A percentile compares a stretch with the other conserved stretches of the same genome.
Conservation (phyloP, 2,329 filamentous ascomycete genomes). For the Phoma sp. region DNA sequence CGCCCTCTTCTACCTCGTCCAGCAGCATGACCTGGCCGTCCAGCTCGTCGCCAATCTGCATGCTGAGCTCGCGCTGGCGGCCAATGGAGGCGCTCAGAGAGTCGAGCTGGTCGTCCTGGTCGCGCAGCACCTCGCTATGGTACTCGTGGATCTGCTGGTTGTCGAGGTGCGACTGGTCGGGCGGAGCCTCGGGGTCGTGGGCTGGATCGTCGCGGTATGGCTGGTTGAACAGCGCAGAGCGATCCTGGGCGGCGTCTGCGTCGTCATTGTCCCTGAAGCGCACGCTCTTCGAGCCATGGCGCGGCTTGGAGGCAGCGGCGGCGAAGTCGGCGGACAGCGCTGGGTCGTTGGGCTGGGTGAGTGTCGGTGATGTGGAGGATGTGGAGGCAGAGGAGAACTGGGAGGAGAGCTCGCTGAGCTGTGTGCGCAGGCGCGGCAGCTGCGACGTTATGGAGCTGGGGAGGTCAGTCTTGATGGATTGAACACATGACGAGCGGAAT, state of each 20-base stretch:
- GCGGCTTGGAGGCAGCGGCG: conserved; percentile 46
- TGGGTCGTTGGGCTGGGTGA: conserved; percentile 54
- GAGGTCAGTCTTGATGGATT: not conserved
- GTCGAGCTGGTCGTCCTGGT: conserved; percentile 95
- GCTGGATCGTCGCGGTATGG: conserved; percentile 74
- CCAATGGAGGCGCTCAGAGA: conserved; percentile 82
- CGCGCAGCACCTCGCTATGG: conserved; percentile 78
- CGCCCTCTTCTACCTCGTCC: conserved; percentile 83
- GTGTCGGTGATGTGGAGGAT: conserved; percentile 44
- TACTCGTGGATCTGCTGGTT: conserved; percentile 89
- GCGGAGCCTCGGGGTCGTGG: conserved; percentile 44
- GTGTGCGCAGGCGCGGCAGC: conserved; percentile 70
- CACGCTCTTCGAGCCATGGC: conserved; percentile 70
- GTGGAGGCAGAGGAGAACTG: conserved; percentile 67
- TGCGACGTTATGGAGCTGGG: conserved; percentile 56
- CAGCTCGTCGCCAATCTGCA: conserved; percentile 95
- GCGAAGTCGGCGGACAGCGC: conserved; percentile 46
- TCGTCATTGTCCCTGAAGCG: conserved; percentile 72
- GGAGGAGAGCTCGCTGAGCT: conserved; percentile 76
- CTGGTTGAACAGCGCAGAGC: conserved; percentile 62
- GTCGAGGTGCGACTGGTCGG: conserved; percentile 64
- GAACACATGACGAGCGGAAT: not conserved
- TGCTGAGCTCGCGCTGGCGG: conserved; percentile 87
- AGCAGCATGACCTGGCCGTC: conserved; percentile 88
- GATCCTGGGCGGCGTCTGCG: conserved; percentile 53